These are phyloP conservation scores for Ustilago sp. DNA, from an alignment of 1,284 basidiomycete genomes.

Conservation along the genomic window DNA sequence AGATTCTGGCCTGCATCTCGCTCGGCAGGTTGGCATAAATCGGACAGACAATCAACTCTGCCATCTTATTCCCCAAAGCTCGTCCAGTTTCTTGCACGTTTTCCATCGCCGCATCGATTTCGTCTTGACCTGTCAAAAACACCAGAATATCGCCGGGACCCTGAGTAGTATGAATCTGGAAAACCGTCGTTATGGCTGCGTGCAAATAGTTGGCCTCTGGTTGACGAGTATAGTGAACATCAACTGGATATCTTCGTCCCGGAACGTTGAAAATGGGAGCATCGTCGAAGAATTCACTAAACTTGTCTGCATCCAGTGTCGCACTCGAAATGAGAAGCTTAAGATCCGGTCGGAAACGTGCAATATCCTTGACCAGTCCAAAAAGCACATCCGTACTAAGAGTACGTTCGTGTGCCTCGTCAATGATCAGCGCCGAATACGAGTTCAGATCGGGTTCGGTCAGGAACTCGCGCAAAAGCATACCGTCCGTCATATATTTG, in stretches of 20 bases:
- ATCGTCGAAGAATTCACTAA: constrained; percentile 67
- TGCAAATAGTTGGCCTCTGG: constrained; percentile 82
- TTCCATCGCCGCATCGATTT: constrained; percentile 94
- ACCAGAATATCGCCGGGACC: constrained; percentile 98
- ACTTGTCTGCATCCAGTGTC: constrained; percentile 68
- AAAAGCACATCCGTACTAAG: constrained; percentile 68
- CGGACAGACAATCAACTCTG: constrained; percentile 93
- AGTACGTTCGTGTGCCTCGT: constrained; percentile 69
- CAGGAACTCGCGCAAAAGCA: constrained; percentile 69
- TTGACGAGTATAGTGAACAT: constrained; percentile 85
- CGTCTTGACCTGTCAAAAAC: constrained; percentile 98
- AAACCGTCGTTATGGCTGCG: constrained; percentile 96
- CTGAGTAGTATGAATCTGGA: constrained; percentile 99
- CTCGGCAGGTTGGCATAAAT: constrained; percentile 98
- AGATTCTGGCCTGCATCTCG: constrained; percentile 99
- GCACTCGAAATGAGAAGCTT: constrained; percentile 67
- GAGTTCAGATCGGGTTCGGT: constrained; percentile 65
- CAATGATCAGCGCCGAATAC: constrained; percentile 68
- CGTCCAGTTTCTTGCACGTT: constrained; percentile 94
- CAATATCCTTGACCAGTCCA: constrained; percentile 68
- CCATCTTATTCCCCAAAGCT: constrained; percentile 93
- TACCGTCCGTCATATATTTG: constrained; percentile 70
- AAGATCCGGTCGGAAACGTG: constrained; percentile 66
- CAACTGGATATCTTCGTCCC: constrained; percentile 95
- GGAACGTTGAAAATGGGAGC: constrained; percentile 76